phyloP scores from a whole-genome alignment of 257 asterid species.

The Solanum dulcamara region DNA sequence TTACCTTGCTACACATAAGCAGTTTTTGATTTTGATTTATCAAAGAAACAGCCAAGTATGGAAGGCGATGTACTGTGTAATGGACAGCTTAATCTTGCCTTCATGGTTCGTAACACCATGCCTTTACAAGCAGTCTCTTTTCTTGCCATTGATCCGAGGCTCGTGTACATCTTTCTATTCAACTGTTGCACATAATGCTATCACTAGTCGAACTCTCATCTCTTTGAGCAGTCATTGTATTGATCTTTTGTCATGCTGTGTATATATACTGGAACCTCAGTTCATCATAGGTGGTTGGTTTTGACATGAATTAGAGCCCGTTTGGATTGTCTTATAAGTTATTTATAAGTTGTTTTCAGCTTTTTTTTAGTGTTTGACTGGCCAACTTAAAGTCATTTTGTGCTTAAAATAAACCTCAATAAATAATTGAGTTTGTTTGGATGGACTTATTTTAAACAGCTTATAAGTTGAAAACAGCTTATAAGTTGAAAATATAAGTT shows the following conservation, averaged over 20 bases:
- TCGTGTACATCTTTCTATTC: neutral
- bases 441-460: no score
- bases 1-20: constrained; percentile 64
- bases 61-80: constrained; percentile 74
- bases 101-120: constrained; percentile 71
- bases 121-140: constrained; percentile 54
- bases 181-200: neutral
- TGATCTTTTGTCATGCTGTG: neutral
- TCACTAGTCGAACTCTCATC: neutral
- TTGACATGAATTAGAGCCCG: neutral
- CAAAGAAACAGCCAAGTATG: constrained; percentile 46
- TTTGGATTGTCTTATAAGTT: no score
- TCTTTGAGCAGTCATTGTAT: neutral
- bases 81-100: constrained; percentile 37
- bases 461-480: no score
- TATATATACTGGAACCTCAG: neutral
- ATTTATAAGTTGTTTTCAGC: no score
- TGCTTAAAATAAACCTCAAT: no score
- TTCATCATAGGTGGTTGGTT: neutral
- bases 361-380: no score
- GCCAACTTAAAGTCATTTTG: no score
- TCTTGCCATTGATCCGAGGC: constrained; percentile 22
- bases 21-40: constrained; percentile 42
- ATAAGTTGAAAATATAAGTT: no score
- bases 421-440: no score